Base-by-base conservation (phyloP, 2,329 filamentous ascomycete genomes). In the Lachnellula arida region DNA sequence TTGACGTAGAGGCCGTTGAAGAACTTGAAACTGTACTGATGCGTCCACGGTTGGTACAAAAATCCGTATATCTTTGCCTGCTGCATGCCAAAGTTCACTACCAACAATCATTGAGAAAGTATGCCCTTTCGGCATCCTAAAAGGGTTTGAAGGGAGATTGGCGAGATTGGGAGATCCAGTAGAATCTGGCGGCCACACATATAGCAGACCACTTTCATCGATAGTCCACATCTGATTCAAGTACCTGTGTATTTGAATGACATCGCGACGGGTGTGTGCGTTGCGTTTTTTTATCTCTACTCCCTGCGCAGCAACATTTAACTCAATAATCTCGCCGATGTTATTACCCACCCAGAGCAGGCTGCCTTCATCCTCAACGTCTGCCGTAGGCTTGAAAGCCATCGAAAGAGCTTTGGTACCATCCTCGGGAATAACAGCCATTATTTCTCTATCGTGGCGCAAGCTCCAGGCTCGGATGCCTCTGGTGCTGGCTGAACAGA, bases 201-300 rank as follows among this genome's bases (percentile, higher is more conserved):
- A 85, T 14, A 99, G 75, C 46, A 88, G 89, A 11, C 94, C 94
- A 47, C 88, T 85, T 61, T 97, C 92, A 69, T 97, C 94, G 48
- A 99, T 72, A 0, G 92, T 92, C 94, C 94, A 99, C 70, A 99
- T 82, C 67, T 97, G 89, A 63, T 91, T 90, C 60, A 84, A 87
- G 70, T 95, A 88, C 40, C 94, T 85, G 68, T 90, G 88, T 43
- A 99, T 96, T 65, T 86, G 90, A 60, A 89, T 82, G 50, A 99
- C 81, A 63, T 96, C 89, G 59, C 85, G 81, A 43, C 89, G 84
- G 7, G 85, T 84, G 66, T 97, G 94, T 2, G 89, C 88, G 50
- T 79, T 84, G 2, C 81, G 74, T 65, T 88, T 89, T 17, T 81
- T 87, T 28, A 81, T 78, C 14, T 89, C 77, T 46, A 96, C 78